phyloP scores from a whole-genome alignment of 495 filamentous ascomycete species.

The Saxophila tyrrhenica region DNA sequence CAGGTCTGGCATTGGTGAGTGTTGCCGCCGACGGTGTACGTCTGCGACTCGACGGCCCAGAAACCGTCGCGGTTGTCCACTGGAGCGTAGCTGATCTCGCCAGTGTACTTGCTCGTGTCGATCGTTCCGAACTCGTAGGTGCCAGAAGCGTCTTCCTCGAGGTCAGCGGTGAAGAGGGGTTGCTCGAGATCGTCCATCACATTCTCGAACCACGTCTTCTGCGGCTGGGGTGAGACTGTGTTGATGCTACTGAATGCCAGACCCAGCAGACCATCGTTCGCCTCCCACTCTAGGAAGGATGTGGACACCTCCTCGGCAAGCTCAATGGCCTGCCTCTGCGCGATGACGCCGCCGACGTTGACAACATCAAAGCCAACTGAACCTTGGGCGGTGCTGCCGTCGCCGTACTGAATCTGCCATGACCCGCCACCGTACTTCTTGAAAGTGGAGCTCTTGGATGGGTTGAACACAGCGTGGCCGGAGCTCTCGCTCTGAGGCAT shows the following conservation, averaged over 20 bases:
- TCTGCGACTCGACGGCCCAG: slow-evolving; percentile 58
- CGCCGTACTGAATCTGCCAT: slow-evolving; percentile 67
- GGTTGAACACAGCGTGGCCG: slow-evolving; percentile 53
- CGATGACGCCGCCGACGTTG: slow-evolving; percentile 58
- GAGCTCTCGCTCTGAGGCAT: slow-evolving; percentile 34
- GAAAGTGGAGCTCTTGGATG: slow-evolving; percentile 46
- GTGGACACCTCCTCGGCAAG: slow-evolving; percentile 52
- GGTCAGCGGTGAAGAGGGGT: slow-evolving; percentile 62
- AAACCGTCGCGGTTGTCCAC: slow-evolving; percentile 56
- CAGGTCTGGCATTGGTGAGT: slow-evolving; percentile 20
- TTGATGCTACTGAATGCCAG: slow-evolving; percentile 68
- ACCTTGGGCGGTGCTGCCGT: slow-evolving; percentile 55
- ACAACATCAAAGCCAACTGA: slow-evolving; percentile 63
- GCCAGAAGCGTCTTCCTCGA: slow-evolving; percentile 49
- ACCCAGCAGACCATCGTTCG: slow-evolving; percentile 64
- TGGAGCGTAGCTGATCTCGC: slow-evolving; percentile 49
- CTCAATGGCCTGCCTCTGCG: slow-evolving; percentile 58
- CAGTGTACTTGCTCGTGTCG: slow-evolving; percentile 53
- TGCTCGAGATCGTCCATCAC: slow-evolving; percentile 47
- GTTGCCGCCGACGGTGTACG: slow-evolving; percentile 44
- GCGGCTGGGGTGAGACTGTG: slow-evolving; percentile 49
- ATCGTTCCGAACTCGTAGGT: slow-evolving; percentile 70
- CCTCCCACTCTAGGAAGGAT: slow-evolving; percentile 50
- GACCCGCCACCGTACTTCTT: slow-evolving; percentile 33
- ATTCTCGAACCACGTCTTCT: slow-evolving; percentile 79